Percentiles rank a stretch among this genome's conserved stretches.
These are phyloP conservation scores for Candida sp. DNA, from an alignment of 1,139 yeast species.

Conservation along the genomic window DNA sequence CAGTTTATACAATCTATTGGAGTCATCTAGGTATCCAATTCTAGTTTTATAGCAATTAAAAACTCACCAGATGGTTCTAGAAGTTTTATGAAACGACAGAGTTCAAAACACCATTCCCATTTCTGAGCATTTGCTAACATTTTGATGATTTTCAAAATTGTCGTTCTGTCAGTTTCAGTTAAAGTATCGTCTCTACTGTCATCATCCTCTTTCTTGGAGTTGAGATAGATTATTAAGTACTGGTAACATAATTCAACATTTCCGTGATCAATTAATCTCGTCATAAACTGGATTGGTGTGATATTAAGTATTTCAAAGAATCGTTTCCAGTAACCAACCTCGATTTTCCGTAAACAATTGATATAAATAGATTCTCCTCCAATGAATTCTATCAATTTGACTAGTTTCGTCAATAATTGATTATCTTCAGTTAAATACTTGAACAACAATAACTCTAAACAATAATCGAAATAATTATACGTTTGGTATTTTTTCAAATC, in stretches of 20 bases:
- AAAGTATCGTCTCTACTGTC: conserved; percentile 15
- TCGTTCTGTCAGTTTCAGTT: conserved; percentile 26
- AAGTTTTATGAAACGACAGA: conserved; percentile 42
- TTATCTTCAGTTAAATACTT: conserved; percentile 24
- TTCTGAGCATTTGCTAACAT: conserved; percentile 28
- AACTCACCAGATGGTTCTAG: conserved; percentile 38
- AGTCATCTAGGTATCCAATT: not conserved
- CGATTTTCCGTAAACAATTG: conserved; percentile 43
- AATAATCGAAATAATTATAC: conserved; percentile 33
- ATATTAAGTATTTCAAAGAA: conserved; percentile 33
- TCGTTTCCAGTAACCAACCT: conserved; percentile 35
- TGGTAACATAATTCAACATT: conserved; percentile 42
- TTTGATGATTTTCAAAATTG: conserved; percentile 32
- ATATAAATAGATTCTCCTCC: conserved; percentile 31
- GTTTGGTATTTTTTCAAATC: conserved; percentile 20
- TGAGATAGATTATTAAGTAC: conserved; percentile 39
- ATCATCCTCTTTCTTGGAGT: conserved; percentile 34
- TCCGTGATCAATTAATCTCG: conserved; percentile 26
- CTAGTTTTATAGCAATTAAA: conserved; percentile 14
- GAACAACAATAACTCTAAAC: conserved; percentile 39
- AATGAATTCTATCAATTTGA: conserved; percentile 26
- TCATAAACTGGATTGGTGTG: conserved; percentile 40
- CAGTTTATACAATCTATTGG: no score
- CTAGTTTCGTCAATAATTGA: conserved; percentile 18
- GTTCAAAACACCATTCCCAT: conserved; percentile 48